These are phyloP conservation scores for Pythium folliculosum DNA, from an alignment of 352 stramenopile genomes.

Conservation along the genomic window DNA sequence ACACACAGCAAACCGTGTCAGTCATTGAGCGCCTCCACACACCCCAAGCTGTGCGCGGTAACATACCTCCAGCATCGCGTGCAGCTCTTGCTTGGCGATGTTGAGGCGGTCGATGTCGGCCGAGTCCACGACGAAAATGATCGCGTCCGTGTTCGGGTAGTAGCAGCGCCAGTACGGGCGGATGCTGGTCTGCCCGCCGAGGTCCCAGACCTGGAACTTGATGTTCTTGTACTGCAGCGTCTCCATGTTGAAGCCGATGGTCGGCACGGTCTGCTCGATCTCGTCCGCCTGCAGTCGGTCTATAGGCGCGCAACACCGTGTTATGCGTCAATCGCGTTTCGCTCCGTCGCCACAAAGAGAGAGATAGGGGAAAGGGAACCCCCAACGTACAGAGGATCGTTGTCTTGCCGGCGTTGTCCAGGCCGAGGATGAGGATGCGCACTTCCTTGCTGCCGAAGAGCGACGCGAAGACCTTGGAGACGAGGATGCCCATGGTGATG, in stretches of 20 bases:
- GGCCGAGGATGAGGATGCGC: conserved; percentile 98
- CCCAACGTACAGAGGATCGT: conserved; percentile 97
- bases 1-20: conserved; percentile 1
- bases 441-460: conserved; percentile 99
- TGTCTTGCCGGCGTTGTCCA: conserved; percentile 99
- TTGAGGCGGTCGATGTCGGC: conserved; percentile 96
- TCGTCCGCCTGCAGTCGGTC: conserved; percentile 90
- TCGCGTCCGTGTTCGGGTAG: conserved; percentile 98
- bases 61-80: conserved; percentile 95
- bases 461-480: conserved; percentile 96
- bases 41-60: background rate
- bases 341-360: too few species aligned
- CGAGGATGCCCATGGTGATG: conserved; percentile 95
- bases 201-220: conserved; percentile 99
- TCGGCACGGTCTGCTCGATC: conserved; percentile 98
- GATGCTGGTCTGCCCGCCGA: conserved; percentile 99
- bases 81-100: conserved; percentile 97
- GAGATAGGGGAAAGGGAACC: too few species aligned
- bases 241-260: conserved; percentile 98
- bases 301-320: conserved; percentile 24
- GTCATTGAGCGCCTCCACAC: background rate
- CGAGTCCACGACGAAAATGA: conserved; percentile 97
- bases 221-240: conserved; percentile 92
- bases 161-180: conserved; percentile 99
- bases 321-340: too few species aligned